Percentiles rank a stretch among this genome's conserved stretches.
Conservation (phyloP, 2,329 filamentous ascomycete species). For the Alternaria atra region DNA sequence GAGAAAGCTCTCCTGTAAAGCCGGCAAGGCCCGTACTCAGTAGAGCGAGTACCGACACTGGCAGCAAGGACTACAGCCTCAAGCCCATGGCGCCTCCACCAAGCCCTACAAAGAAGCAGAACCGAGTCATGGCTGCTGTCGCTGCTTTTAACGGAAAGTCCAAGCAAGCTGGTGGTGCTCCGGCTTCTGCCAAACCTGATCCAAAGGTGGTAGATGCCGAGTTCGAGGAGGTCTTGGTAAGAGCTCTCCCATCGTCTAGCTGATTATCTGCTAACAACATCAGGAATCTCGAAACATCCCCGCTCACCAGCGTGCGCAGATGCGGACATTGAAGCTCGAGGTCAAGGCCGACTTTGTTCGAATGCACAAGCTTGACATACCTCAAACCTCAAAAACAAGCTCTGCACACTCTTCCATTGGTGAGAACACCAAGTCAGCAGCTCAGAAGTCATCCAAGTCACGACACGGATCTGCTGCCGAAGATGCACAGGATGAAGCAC, state of each 20-base stretch:
- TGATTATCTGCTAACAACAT: constrained; percentile 50
- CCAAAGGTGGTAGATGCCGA: constrained; percentile 67
- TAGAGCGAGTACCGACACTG: constrained; percentile 42
- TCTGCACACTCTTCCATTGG: constrained; percentile 51
- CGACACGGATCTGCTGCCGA: constrained; percentile 40
- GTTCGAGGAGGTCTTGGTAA: constrained; percentile 68
- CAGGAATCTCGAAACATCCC: constrained; percentile 91
- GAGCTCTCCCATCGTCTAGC: constrained; percentile 45
- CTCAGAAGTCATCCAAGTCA: constrained; percentile 52
- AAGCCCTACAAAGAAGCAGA: constrained; percentile 53
- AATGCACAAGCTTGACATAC: constrained; percentile 77
- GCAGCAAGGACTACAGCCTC: constrained; percentile 26
- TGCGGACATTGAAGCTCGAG: constrained; percentile 85
- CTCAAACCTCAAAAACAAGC: constrained; percentile 58
- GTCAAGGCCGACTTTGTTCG: constrained; percentile 97
- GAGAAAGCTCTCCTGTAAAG: constrained; percentile 36
- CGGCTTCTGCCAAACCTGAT: constrained; percentile 53
- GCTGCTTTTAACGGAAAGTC: constrained; percentile 67
- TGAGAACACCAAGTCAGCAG: constrained; percentile 56
- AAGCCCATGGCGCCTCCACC: constrained; percentile 28
- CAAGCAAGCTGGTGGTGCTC: constrained; percentile 48
- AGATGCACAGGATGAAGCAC: constrained; percentile 18
- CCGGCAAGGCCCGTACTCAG: constrained; percentile 30
- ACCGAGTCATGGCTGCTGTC: constrained; percentile 70
- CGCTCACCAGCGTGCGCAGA: constrained; percentile 91